A percentile compares a stretch with the other conserved stretches of the same genome.
Conservation (phyloP, 805 yeast genomes). For the Suhomyces tanzawaensis region DNA sequence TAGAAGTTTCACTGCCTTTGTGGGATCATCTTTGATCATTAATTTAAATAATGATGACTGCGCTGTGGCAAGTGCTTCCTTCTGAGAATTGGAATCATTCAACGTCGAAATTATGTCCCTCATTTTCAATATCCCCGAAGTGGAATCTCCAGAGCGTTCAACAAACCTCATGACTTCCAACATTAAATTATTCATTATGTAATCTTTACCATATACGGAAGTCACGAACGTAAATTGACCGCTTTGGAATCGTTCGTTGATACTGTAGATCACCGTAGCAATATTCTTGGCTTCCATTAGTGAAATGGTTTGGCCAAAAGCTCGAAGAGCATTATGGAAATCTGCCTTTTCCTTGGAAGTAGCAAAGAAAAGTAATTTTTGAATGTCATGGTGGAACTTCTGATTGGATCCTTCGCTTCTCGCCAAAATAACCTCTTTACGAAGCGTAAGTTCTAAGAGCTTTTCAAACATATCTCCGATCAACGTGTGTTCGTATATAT, state of each 20-base stretch:
- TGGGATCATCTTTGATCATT: slow-evolving; percentile 28
- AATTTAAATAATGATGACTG: slow-evolving; percentile 21
- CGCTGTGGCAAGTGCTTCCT: not conserved
- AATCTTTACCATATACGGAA: slow-evolving; percentile 14
- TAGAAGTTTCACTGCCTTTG: slow-evolving; percentile 24
- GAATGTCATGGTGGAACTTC: slow-evolving; percentile 11
- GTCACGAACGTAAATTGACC: slow-evolving; percentile 9
- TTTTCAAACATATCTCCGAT: slow-evolving; percentile 12
- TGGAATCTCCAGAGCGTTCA: slow-evolving; percentile 9
- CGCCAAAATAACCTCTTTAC: slow-evolving; percentile 6
- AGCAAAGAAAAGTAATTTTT: slow-evolving; percentile 12
- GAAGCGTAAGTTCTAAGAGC: slow-evolving; percentile 13
- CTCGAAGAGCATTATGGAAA: slow-evolving; percentile 26
- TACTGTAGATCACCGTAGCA: slow-evolving; percentile 15
- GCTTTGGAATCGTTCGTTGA: slow-evolving; percentile 9
- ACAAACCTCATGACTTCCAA: slow-evolving; percentile 20
- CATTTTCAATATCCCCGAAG: slow-evolving; percentile 17
- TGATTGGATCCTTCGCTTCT: not conserved
- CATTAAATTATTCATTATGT: slow-evolving; percentile 19
- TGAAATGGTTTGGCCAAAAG: slow-evolving; percentile 30
- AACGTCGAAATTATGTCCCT: slow-evolving; percentile 13
- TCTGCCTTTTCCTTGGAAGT: slow-evolving; percentile 18
- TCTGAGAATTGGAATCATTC: not conserved
- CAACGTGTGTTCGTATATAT: slow-evolving; percentile 8
- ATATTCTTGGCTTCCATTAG: slow-evolving; percentile 16